Evolutionary conservation across 768 basidiomycete genomes (phyloP), one percentile per base, ranked within the genome.

Genomic region (Austroboletus eburneus): DNA sequence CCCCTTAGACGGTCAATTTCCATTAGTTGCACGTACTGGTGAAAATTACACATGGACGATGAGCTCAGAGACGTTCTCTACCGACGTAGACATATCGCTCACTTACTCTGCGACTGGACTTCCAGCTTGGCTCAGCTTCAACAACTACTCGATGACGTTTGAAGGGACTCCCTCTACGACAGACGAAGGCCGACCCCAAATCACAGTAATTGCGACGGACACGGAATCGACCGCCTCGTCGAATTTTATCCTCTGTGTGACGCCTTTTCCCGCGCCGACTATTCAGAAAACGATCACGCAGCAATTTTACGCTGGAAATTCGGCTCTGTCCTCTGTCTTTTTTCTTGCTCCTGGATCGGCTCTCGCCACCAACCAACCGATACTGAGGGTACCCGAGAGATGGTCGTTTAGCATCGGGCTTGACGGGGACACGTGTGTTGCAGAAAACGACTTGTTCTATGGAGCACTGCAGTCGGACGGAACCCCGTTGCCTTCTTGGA

Each of bases 341-440:
- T 64, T 80, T 46, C 67, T 90, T 33, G 69, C 78, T n/a, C 65
- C 73, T 3, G 69, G 72, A 36, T 85, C 87, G 18, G 78, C 82
- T 13, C 68, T 90, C 24, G 57, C 62, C 23, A 72, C 71, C 14
- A 56, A 64, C 38, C 70, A 67, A 40, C 83, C 83, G 45, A 70
- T 75, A 40, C 61, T 96, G 45, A 74, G 91, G 42, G 78, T 95
- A 9, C 91, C 91, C 1, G 79, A 79, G 7, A 65, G 70, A 37
- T 95, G 92, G 91, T 89, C 88, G 1, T 97, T 95, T 69, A 91
- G 89, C 57, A 77, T 97, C 48, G 94, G 93, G 13, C 80, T 96
- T 56, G 68, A 81, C 42, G 71, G 77, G 49, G 69, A 76, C 29
- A 92, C 87, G 2, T 85, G 82, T 63, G 48, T 60, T 2, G 69